A percentile compares a stretch with the other conserved stretches of the same genome.
These are phyloP conservation scores for Zanthoxylum bungeanum DNA, from an alignment of 345 rosid genomes.

Conservation along the genomic window DNA sequence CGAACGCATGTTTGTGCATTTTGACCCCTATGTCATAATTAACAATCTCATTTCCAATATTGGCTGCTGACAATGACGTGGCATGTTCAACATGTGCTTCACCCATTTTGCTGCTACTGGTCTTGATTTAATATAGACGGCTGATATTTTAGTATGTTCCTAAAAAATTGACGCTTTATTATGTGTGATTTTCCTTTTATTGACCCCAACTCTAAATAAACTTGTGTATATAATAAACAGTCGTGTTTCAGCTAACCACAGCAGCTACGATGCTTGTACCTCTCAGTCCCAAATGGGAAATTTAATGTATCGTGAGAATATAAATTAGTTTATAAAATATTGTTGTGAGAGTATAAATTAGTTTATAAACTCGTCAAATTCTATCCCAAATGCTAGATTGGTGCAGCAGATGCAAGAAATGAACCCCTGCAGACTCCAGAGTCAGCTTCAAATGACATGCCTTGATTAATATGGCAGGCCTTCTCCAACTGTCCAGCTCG, in stretches of 20 bases:
- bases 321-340: too few relatives aligned
- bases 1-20: not conserved
- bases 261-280: not conserved
- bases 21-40: not conserved
- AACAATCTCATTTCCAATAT: not conserved
- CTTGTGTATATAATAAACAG: too few relatives aligned
- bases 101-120: not conserved
- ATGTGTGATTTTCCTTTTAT: not conserved
- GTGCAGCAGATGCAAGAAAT: conserved; percentile 15
- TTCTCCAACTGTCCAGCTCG: conserved; percentile 37
- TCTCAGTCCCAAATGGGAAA: not conserved
- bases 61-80: not conserved
- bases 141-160: not conserved
- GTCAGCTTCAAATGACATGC: conserved; percentile 26
- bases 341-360: too few relatives aligned
- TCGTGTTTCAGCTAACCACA: not conserved
- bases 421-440: conserved; percentile 29
- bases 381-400: too few relatives aligned
- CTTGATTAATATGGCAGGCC: conserved; percentile 21
- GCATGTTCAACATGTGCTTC: not conserved
- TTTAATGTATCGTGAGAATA: too few relatives aligned
- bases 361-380: too few relatives aligned
- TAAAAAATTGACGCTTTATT: not conserved
- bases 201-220: not conserved
- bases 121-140: not conserved